phyloP scores from a whole-genome alignment of 106 monocot genomes.

The Posidonia australis region DNA sequence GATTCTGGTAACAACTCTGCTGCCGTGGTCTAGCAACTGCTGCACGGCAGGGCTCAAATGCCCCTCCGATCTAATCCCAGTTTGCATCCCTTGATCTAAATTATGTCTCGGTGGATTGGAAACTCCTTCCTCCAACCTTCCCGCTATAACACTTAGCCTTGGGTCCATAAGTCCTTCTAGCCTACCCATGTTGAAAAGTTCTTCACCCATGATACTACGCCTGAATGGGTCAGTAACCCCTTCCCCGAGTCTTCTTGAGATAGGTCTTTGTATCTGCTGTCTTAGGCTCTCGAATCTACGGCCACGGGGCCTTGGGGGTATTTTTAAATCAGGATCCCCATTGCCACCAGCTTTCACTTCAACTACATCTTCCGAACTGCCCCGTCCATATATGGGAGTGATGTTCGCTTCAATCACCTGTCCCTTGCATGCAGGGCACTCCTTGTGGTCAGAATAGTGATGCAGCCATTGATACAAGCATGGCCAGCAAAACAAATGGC shows the following conservation, averaged over 20 bases:
- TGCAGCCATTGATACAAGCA: constrained; percentile 90
- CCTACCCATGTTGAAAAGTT: constrained; percentile 18
- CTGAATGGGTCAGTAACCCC: constrained; percentile 38
- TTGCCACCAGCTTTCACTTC: neutral
- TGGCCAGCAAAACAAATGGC: constrained; percentile 89
- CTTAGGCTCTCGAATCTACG: constrained; percentile 59
- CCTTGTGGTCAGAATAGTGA: constrained; percentile 49
- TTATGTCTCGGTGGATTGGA: neutral
- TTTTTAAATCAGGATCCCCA: constrained; percentile 24
- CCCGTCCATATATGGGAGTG: constrained; percentile 63
- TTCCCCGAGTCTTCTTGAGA: constrained; percentile 45
- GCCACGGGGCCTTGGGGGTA: constrained; percentile 69
- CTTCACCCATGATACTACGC: constrained; percentile 38
- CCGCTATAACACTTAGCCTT: neutral
- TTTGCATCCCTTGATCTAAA: neutral
- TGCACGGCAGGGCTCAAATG: constrained; percentile 9
- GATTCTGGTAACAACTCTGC: constrained; percentile 33
- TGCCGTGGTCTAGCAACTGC: constrained; percentile 30
- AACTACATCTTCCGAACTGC: constrained; percentile 1
- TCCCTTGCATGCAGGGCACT: constrained; percentile 91
- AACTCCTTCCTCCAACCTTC: constrained; percentile 9
- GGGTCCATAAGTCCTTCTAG: constrained; percentile 34
- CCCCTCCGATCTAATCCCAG: neutral
- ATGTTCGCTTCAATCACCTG: constrained; percentile 55
- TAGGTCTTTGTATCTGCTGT: constrained; percentile 41